Evolutionary conservation across 441 rosid species (phyloP).

Genomic region (Gossypium trilobum): DNA sequence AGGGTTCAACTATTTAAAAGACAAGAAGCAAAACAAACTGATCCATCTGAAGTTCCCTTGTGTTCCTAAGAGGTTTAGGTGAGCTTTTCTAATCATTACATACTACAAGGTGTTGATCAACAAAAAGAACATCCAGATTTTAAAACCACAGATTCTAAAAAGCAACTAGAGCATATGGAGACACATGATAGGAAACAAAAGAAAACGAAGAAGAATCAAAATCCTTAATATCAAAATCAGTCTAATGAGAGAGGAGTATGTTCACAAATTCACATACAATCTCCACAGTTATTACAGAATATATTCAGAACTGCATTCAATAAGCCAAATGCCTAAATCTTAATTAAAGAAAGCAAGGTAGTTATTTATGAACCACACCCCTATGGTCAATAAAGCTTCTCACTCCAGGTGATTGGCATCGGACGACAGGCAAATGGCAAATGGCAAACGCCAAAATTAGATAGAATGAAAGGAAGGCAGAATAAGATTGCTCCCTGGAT

Average conservation of each 20-base stretch:
- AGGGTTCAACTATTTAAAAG: background rate
- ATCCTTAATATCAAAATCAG: background rate
- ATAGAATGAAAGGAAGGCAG: background rate
- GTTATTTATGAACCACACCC: background rate
- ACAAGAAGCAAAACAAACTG: background rate
- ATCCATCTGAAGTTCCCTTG: background rate
- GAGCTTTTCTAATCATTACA: conserved; percentile 2
- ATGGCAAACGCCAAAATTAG: background rate
- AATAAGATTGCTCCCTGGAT: background rate
- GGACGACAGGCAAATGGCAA: background rate
- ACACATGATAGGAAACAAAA: background rate
- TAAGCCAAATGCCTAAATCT: background rate
- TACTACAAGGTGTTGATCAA: background rate
- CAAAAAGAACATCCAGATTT: background rate
- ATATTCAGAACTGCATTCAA: background rate
- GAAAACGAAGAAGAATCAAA: conserved; percentile 1
- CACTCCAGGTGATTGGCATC: background rate
- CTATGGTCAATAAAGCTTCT: background rate
- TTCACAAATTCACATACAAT: background rate
- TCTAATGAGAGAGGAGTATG: background rate
- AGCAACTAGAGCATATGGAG: background rate
- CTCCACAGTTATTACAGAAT: background rate
- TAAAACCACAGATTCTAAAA: background rate
- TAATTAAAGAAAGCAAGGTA: background rate
- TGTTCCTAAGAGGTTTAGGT: background rate